These are phyloP conservation scores for Rhodotorula sp. DNA, from an alignment of 1,284 basidiomycete genomes.

Conservation along the genomic window DNA sequence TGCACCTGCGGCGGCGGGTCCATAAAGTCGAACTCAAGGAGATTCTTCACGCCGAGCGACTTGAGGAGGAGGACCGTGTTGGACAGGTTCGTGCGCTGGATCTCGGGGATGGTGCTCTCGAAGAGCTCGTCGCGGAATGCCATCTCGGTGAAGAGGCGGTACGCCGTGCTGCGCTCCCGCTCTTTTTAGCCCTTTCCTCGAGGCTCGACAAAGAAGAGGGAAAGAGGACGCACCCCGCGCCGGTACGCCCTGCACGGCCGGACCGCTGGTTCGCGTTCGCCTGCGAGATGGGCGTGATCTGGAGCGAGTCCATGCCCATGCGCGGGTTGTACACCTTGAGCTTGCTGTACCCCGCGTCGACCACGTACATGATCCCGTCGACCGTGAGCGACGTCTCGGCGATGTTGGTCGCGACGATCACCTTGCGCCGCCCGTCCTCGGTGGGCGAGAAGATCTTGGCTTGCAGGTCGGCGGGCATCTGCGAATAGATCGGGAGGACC, in stretches of 20 bases:
- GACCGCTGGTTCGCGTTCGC: conserved; percentile 95
- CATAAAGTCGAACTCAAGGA: conserved; percentile 99
- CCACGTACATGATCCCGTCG: conserved; percentile 95
- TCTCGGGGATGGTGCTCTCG: conserved; percentile 95
- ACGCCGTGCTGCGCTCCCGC: conserved; percentile 70
- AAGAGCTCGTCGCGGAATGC: conserved; percentile 95
- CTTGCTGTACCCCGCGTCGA: conserved; percentile 95
- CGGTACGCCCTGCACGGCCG: conserved; percentile 94
- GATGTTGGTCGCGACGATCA: conserved; percentile 96
- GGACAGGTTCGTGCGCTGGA: conserved; percentile 94
- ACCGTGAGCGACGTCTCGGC: conserved; percentile 98
- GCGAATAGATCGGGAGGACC: conserved; percentile 95
- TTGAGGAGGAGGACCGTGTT: conserved; percentile 95
- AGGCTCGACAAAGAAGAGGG: fast-evolving
- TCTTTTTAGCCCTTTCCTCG: neutral
- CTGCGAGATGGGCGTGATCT: conserved; percentile 94
- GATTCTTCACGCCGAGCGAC: conserved; percentile 88
- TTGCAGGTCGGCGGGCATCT: conserved; percentile 98
- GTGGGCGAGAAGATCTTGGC: conserved; percentile 97
- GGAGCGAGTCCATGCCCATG: conserved; percentile 98
- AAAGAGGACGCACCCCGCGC: conserved; percentile 67
- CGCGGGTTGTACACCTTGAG: conserved; percentile 99
- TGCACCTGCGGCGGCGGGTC: conserved; percentile 77
- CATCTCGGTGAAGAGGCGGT: conserved; percentile 95
- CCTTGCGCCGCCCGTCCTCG: conserved; percentile 89